Evolutionary conservation across 371 early-diverging fungal species (phyloP), one percentile per base, ranked within the genome.

Genomic region (Encephalitozoon cuniculi): DNA sequence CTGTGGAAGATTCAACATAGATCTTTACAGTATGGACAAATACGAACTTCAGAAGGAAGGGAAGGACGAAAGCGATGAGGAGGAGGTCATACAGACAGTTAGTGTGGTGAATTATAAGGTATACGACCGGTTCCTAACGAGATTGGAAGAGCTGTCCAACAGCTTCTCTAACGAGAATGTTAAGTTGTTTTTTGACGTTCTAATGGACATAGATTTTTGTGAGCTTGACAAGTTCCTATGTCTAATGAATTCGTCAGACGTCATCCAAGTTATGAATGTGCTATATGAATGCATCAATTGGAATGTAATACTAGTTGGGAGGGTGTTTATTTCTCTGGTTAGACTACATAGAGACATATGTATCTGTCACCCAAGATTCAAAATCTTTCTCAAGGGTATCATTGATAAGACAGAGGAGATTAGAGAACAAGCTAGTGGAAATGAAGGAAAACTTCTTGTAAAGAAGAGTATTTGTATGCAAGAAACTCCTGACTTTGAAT

Each of bases 1-100:
- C 11, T 40, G 49, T 18, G 51, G 52, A 44, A 49, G 41, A n/a
- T 66, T 52, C 49, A 30, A 18, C 25, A 2, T 81, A 39, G 41
- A 32, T 49, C 23, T 76, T 21, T 81, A 55, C 66, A 52, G 34
- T 15, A 76, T 76, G 54, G 59, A 72, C 41, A 64, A 75, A 63
- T 76, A 78, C 37, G 82, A 78, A 46, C 32, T 68, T 23, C 30
- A 67, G 25, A n/a, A 23, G 28, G 71, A 23, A 26, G 66, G 65
- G n/a, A 28, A 52, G 8, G 43, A 26, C 3, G 54, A 59, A 26
- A 78, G 75, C 32, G 71, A 71, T 11, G 70, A 51, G 23, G 52
- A 65, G 25, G 69, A 59, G 43, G 52, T 69, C 18, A 59, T 67
- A 18, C 32, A 52, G 53, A 53, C 21, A 28, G 68, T 55, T 40